Evolutionary conservation across 768 basidiomycete genomes (phyloP).

Genomic region (Sarcodon sp.): DNA sequence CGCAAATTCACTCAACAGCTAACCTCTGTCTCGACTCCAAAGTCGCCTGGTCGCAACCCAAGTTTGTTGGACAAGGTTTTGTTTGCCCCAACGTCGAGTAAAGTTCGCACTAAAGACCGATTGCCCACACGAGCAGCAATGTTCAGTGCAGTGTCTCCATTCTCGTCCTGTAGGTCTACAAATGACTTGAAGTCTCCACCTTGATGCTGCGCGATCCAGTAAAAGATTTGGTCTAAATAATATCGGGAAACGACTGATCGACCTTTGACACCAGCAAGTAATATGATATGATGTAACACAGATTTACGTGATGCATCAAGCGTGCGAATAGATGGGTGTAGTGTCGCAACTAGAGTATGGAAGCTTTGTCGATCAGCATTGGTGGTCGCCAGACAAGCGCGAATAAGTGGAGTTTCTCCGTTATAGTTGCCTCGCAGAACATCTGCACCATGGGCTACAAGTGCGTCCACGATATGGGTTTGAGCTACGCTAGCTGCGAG

Average conservation of each 20-base stretch:
- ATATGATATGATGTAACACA: constrained; percentile 84
- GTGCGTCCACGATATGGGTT: constrained; percentile 47
- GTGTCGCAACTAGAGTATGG: constrained; percentile 41
- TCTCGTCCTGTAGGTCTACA: constrained; percentile 86
- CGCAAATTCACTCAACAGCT: constrained; percentile 10
- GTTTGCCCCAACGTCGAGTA: constrained; percentile 91
- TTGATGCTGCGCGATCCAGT: constrained; percentile 72
- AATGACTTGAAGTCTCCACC: constrained; percentile 66
- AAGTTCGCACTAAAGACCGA: constrained; percentile 68
- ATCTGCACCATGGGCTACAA: constrained; percentile 75
- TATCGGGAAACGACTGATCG: constrained; percentile 75
- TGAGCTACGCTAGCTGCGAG: constrained; percentile 82
- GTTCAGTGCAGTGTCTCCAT: constrained; percentile 93
- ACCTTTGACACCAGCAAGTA: constrained; percentile 85
- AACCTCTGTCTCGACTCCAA: constrained; percentile 88
- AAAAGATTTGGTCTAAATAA: constrained; percentile 84
- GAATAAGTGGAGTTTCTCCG: constrained; percentile 91
- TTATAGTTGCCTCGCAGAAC: constrained; percentile 83
- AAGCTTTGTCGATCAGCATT: constrained; percentile 74
- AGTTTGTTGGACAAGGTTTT: constrained; percentile 82
- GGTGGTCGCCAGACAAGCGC: constrained; percentile 83
- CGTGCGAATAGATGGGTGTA: constrained; percentile 73
- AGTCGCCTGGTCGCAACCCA: constrained; percentile 87
- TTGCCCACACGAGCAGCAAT: constrained; percentile 93
- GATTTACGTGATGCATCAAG: constrained; percentile 79